These are phyloP conservation scores for Clonostachys rhizophaga DNA, from an alignment of 2,329 filamentous ascomycete genomes.

Conservation along the genomic window DNA sequence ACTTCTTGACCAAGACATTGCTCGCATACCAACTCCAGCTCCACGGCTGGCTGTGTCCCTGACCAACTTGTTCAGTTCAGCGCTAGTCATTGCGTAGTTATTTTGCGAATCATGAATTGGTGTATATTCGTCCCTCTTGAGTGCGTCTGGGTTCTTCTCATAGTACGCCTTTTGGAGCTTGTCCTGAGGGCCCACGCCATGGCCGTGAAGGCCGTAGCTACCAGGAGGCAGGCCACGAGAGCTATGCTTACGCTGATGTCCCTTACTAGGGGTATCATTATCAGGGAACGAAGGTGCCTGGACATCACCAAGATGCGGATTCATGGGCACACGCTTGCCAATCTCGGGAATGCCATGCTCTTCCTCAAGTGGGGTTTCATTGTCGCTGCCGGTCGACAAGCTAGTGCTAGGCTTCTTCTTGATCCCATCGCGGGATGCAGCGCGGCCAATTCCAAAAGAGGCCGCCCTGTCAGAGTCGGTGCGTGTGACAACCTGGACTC, in stretches of 20 bases:
- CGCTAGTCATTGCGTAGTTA: slow-evolving; percentile 83
- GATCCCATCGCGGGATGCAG: slow-evolving; percentile 41
- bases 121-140: slow-evolving; percentile 62
- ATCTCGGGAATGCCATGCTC: slow-evolving; percentile 91
- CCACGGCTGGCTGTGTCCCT: slow-evolving; percentile 59
- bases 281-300: slow-evolving; percentile 81
- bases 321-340: slow-evolving; percentile 89
- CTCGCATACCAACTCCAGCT: slow-evolving; percentile 41
- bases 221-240: slow-evolving; percentile 70
- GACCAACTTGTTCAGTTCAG: slow-evolving; percentile 87
- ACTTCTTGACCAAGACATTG: background rate
- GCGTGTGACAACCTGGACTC: slow-evolving; percentile 78
- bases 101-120: slow-evolving; percentile 50
- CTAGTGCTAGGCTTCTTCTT: slow-evolving; percentile 62
- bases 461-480: slow-evolving; percentile 88
- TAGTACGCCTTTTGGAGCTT: slow-evolving; percentile 91
- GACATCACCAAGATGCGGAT: slow-evolving; percentile 87
- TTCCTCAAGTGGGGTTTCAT: slow-evolving; percentile 52
- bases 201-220: slow-evolving; percentile 90
- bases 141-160: slow-evolving; percentile 81
- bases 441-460: slow-evolving; percentile 75
- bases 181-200: slow-evolving; percentile 70
- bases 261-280: slow-evolving; percentile 42
- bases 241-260: slow-evolving; percentile 70
- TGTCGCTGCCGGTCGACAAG: slow-evolving; percentile 45